phyloP scores from a whole-genome alignment of 208 protist genomes.

The Leishmania martiniquensis region DNA sequence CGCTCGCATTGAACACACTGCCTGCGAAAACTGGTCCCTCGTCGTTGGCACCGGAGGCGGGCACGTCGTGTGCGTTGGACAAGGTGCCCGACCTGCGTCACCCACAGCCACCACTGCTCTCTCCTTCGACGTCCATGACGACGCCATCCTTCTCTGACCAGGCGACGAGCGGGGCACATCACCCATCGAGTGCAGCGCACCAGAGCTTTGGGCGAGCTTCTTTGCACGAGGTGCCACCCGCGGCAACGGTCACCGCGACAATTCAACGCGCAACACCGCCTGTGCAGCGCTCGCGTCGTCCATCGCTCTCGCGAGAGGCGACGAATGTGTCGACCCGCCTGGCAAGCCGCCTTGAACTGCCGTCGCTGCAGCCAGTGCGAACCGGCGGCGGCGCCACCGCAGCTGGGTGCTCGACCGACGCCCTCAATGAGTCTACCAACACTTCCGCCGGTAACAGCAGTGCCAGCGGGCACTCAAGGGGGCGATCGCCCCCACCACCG shows the following conservation, averaged over 20 bases:
- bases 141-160: neutral
- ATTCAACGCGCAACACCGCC: neutral
- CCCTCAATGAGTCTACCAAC: neutral
- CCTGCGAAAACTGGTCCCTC: neutral
- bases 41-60: neutral
- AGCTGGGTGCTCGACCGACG: neutral
- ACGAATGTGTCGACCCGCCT: constrained; percentile 19
- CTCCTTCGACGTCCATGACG: neutral
- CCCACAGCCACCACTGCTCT: neutral
- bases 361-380: constrained; percentile 2
- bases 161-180: neutral
- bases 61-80: neutral
- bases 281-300: constrained; percentile 2
- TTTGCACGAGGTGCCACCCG: neutral
- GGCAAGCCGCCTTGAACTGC: constrained; percentile 8
- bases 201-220: neutral
- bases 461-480: neutral
- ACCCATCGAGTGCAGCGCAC: neutral
- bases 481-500: neutral
- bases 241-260: neutral
- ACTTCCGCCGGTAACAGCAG: constrained; percentile 1
- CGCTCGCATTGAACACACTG: neutral
- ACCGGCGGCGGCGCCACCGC: neutral
- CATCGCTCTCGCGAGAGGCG: constrained; percentile 15
- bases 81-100: neutral